A percentile compares a stretch with the other conserved stretches of the same genome.
phyloP scores from a whole-genome alignment of 192 early-diverging fungal genomes.

The Lobosporangium transversale region DNA sequence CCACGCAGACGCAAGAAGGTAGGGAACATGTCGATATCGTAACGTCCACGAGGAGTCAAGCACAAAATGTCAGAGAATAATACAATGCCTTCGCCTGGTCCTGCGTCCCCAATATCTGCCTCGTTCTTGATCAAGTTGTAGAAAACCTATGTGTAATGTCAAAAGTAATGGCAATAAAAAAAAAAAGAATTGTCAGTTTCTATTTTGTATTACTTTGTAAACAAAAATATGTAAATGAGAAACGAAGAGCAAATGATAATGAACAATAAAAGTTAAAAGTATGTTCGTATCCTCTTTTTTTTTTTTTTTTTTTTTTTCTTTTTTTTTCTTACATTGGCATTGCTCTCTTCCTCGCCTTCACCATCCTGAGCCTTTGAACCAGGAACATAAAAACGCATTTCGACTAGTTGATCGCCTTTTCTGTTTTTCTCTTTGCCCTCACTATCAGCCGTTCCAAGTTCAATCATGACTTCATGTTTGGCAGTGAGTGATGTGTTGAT shows the following conservation, averaged over 20 bases:
- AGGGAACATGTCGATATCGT: slow-evolving; percentile 93
- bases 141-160: slow-evolving; percentile 64
- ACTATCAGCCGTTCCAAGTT: slow-evolving; percentile 80
- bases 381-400: slow-evolving; percentile 93
- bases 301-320: no score
- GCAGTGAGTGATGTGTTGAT: slow-evolving; percentile 85
- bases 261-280: no score
- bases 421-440: slow-evolving; percentile 59
- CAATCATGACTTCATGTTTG: slow-evolving; percentile 93
- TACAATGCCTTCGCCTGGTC: slow-evolving; percentile 88
- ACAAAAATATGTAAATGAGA: not conserved
- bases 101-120: slow-evolving; percentile 86
- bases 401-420: slow-evolving; percentile 83
- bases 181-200: not conserved
- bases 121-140: slow-evolving; percentile 93
- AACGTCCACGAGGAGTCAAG: slow-evolving; percentile 95
- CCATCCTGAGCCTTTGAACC: slow-evolving; percentile 70
- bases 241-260: no score
- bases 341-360: slow-evolving; percentile 57
- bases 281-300: no score
- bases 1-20: slow-evolving; percentile 93
- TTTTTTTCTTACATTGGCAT: slow-evolving; percentile 41
- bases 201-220: not conserved
- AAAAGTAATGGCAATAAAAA: not conserved
- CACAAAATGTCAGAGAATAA: slow-evolving; percentile 90